Evolutionary conservation across 768 basidiomycete species (phyloP).

Genomic region (Pleurotus tuoliensis): DNA sequence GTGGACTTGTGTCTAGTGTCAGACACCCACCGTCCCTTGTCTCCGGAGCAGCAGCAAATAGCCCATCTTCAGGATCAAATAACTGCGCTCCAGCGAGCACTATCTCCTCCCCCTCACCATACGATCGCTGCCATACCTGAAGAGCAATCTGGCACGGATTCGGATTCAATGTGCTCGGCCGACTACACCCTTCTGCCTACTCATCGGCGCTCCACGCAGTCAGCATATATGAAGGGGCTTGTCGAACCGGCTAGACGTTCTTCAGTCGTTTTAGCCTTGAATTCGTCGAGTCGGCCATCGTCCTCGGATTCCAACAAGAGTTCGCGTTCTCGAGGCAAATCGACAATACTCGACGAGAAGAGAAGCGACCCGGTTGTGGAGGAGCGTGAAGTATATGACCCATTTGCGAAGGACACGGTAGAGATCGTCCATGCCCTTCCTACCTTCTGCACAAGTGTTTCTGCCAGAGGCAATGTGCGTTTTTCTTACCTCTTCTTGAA

Average conservation of each 20-base stretch:
- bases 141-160: neutral
- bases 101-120: neutral
- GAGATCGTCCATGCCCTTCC: slow-evolving; percentile 6
- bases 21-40: neutral
- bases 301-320: neutral
- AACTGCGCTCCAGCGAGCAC: neutral
- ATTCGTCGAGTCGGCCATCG: neutral
- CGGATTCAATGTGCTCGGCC: neutral
- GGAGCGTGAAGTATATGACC: neutral
- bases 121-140: neutral
- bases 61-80: slow-evolving; percentile 5
- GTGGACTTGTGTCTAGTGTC: neutral
- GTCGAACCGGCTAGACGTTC: neutral
- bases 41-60: slow-evolving; percentile 3
- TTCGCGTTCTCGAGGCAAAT: neutral
- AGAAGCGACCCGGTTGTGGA: neutral
- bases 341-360: neutral
- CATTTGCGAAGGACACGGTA: slow-evolving; percentile 1
- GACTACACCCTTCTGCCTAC: neutral
- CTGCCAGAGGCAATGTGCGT: neutral
- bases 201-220: neutral
- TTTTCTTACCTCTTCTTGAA: neutral
- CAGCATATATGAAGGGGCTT: neutral
- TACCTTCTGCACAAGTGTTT: neutral
- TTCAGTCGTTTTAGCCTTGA: neutral